Base-by-base conservation (phyloP, 345 rosid genomes). In the Linum lewisii region DNA sequence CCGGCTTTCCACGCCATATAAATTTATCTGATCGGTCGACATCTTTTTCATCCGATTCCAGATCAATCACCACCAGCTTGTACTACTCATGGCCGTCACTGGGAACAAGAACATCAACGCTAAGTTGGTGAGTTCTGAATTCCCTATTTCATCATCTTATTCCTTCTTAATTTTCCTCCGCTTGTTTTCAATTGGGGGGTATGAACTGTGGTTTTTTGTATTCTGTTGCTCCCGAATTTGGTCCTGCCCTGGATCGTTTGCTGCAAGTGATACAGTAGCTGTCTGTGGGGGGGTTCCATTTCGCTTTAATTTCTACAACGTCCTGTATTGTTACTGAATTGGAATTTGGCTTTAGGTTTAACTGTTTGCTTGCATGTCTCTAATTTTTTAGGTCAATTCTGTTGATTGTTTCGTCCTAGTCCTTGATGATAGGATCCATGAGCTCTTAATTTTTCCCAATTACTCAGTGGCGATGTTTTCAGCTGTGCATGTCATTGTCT, bases 21-120 rank as follows among this genome's bases (percentile, higher is more conserved):
- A 38, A 10, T 42, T 42, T 16, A 11, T 42, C 18, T 42, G 47
- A 42, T 42, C 47, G 18, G 18, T 42, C 47, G 47, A 42, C 47
- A 11, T 42, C 47, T 42, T 52, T 52, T 7, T 21, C 21, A 21
- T 21, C 24, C 56, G 22, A 52, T 52, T 21, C 56, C 9, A 14
- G 25, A 24, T 21, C 47, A 11, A 42, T 16, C 47, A 42, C 25
- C 25, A 1, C 56, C 24, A 20, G 14, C 20, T 21, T 15, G 25
- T 21, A 52, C 24, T 21, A 52, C 24, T 24, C 15, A 52, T 52
- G 56, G 56, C 25, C 56, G 20, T 24, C 56, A 52, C 56, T 24
- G 56, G 56, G 56, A 52, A 52, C 56, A 52, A 52, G 56, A 52
- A 52, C 56, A 21, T 52, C 23, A 52, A 52, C 25, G 56, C 56